Conservation (phyloP, 2,329 filamentous ascomycete genomes). For the Penicillium sumatraense region DNA sequence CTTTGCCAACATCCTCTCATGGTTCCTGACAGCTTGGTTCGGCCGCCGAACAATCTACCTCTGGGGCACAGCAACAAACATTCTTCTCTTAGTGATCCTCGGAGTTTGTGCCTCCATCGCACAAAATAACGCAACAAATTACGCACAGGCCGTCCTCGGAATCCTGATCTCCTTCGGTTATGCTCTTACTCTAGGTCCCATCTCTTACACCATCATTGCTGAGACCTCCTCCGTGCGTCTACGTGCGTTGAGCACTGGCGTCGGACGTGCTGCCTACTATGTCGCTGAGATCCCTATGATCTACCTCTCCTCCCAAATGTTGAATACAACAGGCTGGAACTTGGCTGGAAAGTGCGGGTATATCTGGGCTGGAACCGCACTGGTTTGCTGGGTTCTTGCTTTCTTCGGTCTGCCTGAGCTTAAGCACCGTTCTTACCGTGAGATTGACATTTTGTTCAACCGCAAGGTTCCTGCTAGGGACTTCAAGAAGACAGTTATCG, state of each 20-base stretch:
- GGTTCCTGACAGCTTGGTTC: constrained; percentile 43
- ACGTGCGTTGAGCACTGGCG: constrained; percentile 43
- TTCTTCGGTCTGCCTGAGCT: constrained; percentile 53
- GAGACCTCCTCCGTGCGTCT: constrained; percentile 46
- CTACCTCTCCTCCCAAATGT: constrained; percentile 44
- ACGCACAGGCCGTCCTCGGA: constrained; percentile 43
- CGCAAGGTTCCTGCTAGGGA: constrained; percentile 48
- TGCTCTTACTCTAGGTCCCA: constrained; percentile 40
- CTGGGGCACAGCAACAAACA: constrained; percentile 40
- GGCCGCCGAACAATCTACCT: constrained; percentile 49
- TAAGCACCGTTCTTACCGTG: constrained; percentile 52
- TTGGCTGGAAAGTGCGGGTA: constrained; percentile 53
- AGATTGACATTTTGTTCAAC: constrained; percentile 52
- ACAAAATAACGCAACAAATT: constrained; percentile 40
- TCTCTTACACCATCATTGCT: constrained; percentile 45
- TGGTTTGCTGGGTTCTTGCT: constrained; percentile 46
- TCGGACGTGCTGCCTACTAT: constrained; percentile 49
- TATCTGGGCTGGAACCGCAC: constrained; percentile 52
- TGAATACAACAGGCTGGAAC: constrained; percentile 48
- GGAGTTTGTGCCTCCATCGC: constrained; percentile 41
- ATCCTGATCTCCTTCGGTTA: constrained; percentile 48
- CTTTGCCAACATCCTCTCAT: constrained; percentile 42
- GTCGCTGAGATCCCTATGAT: constrained; percentile 50
- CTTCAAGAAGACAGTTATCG: constrained; percentile 52
- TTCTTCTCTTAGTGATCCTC: constrained; percentile 42